Evolutionary conservation across 2,329 filamentous ascomycete genomes (phyloP).

Genomic region (Zymoseptoria passerinii): DNA sequence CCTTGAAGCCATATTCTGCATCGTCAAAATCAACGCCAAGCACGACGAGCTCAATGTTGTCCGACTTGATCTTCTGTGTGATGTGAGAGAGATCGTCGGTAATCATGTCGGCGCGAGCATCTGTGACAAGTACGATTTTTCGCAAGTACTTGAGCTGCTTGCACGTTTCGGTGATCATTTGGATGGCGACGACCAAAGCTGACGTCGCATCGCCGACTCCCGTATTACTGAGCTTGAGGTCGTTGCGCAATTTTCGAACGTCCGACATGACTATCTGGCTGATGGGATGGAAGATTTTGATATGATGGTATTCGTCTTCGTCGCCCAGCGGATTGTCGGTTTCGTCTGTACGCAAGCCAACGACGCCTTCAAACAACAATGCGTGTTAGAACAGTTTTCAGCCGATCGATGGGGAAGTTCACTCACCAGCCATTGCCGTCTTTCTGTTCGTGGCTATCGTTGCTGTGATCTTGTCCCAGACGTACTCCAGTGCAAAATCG

Average conservation of each 20-base stretch:
- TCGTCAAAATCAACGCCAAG: slow-evolving; percentile 93
- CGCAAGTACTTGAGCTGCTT: slow-evolving; percentile 68
- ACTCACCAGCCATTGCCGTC: slow-evolving; percentile 53
- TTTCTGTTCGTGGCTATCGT: slow-evolving; percentile 65
- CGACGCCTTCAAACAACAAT: slow-evolving; percentile 43
- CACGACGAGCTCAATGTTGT: slow-evolving; percentile 68
- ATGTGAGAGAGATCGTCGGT: slow-evolving; percentile 63
- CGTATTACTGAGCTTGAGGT: slow-evolving; percentile 60
- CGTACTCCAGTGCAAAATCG: slow-evolving; percentile 81
- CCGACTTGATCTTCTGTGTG: slow-evolving; percentile 61
- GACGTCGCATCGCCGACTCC: slow-evolving; percentile 73
- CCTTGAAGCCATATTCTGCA: slow-evolving; percentile 78
- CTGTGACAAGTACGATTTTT: slow-evolving; percentile 76
- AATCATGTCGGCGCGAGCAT: slow-evolving; percentile 67
- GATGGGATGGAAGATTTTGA: slow-evolving; percentile 59
- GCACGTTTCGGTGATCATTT: slow-evolving; percentile 74
- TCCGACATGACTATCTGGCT: slow-evolving; percentile 62
- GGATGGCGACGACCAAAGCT: slow-evolving; percentile 73
- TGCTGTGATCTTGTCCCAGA: slow-evolving; percentile 85
- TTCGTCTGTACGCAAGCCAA: slow-evolving; percentile 72
- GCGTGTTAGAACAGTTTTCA: too few species aligned
- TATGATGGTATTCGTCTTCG: slow-evolving; percentile 69
- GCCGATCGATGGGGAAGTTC: too few species aligned
- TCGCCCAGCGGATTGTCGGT: slow-evolving; percentile 60
- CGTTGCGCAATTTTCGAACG: slow-evolving; percentile 54